Evolutionary conservation across 1,284 basidiomycete genomes (phyloP), one percentile per base, ranked within the genome.

Genomic region (Hemileccinum hortonii): DNA sequence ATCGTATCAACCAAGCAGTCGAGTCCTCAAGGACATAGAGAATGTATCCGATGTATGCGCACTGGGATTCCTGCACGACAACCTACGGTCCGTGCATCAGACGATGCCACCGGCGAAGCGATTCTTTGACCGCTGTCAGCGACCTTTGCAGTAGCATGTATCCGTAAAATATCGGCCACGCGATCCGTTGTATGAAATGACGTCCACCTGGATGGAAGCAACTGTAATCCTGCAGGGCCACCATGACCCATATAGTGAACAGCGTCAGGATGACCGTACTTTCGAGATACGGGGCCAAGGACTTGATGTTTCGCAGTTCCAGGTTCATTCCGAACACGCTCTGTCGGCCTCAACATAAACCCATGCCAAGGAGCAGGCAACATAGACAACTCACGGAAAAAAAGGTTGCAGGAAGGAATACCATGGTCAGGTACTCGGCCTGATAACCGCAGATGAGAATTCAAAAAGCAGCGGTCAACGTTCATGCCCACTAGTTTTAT

Each of bases 241-340:
- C 42, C 9, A 72, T 55, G 8, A 76, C 57, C 81, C 81, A 84
- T 4, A 75, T 66, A 6, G 81, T 82, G 18, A 78, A 16, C 4
- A 66, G 35, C 0, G 80, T 83, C 53, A 83, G 59, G 16, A 75
- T 70, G 8, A 81, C 35, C 1, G 76, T 75, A n/a, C 69, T 66
- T 15, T 61, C 73, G 38, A 78, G 18, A 54, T 80, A 84, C 44
- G 67, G 59, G 1, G 57, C 44, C 8, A 84, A 56, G 2, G 68
- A 72, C 22, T 69, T 72, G 0, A 50, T 6, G 82, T 64, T 53
- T 74, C 71, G 16, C 6, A 2, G 67, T 3, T 30, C 44, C 37
- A 81, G 64, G 54, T 82, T 72, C 71, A 73, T 73, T 22, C 71
- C 70, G 12, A 73, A 71, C 19, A 73, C 57, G 15, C 57, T 59